Conservation (phyloP, 345 rosid species). For the Gossypium rotundifolium region DNA sequence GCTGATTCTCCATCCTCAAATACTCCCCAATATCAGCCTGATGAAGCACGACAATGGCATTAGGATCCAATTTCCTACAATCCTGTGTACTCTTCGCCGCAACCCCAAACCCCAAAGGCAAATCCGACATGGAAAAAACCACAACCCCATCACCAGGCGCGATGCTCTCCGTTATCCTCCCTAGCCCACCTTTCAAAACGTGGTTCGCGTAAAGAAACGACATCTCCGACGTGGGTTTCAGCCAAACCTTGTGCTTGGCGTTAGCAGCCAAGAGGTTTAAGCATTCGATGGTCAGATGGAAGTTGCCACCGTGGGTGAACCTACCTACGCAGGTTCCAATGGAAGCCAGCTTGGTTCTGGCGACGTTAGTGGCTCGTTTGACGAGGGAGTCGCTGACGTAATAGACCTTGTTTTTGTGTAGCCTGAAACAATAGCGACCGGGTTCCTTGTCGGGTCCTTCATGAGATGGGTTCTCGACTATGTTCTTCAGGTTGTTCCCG, state of each 20-base stretch:
- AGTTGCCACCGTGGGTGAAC: conserved; percentile 74
- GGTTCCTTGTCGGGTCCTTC: conserved; percentile 75
- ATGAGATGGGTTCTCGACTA: conserved; percentile 74
- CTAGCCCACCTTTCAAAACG: conserved; percentile 88
- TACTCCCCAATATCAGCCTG: conserved; percentile 3
- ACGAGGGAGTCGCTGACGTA: conserved; percentile 81
- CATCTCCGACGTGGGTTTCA: conserved; percentile 95
- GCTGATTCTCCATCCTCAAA: conserved; percentile 3
- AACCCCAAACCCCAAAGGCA: conserved; percentile 4
- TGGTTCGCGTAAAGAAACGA: conserved; percentile 89
- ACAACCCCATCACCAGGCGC: conserved; percentile 84
- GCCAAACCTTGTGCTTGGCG: conserved; percentile 90
- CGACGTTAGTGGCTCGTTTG: conserved; percentile 76
- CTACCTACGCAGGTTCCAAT: conserved; percentile 84
- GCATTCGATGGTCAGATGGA: conserved; percentile 68
- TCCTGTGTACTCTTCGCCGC: background rate
- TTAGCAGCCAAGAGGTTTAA: conserved; percentile 61
- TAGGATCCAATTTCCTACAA: background rate
- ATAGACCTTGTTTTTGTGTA: conserved; percentile 71
- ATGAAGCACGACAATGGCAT: conserved; percentile 5
- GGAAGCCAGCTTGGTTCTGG: conserved; percentile 53
- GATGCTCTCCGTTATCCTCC: conserved; percentile 84
- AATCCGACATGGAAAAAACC: conserved; percentile 75
- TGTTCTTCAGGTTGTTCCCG: conserved; percentile 84
- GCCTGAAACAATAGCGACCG: conserved; percentile 87